Base-by-base conservation (phyloP, 805 yeast genomes). In the Ogataea paradorogensis region DNA sequence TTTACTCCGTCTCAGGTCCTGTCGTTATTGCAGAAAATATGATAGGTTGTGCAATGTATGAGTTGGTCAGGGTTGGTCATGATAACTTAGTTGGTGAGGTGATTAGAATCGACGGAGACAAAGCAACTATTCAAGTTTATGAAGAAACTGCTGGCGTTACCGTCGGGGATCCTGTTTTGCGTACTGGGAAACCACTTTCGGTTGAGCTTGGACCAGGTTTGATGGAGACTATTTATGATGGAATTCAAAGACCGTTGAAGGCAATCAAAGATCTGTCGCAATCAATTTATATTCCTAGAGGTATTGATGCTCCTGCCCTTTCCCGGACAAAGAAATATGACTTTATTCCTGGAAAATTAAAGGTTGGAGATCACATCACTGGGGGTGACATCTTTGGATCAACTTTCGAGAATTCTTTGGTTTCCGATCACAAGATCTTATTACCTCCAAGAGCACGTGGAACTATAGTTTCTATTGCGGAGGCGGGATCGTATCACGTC, bases 11-110 rank as follows among this genome's bases (percentile, higher is more conserved):
- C 35, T 90, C 98, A 15, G 99, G 99, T 59, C 98, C 99, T 20
- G 99, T 93, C 56, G 84, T 93, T 38, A 82, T 93, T 34, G 99
- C 99, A 35, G 98, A 93, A 69, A 84, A 93, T 72, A 89, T 93
- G 98, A 86, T 90, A 69, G 99, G 99, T 49, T 88, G 97, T 79
- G 97, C 98, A 57, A 93, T 93, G 99, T 91, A 93, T 76, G 99
- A 93, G 66, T 76, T 93, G 67, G 99, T 91, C 59, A 89, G 83
- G 66, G 99, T 93, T 51, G 98, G 99, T 55, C 98, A 93, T 66
- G 95, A 87, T 56, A 87, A 78, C 65, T 78, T 93, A 63, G 98
- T 93, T 33, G 99, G 99, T 65, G 99, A 93, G 70, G 97, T 93
- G 51, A 93, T 93, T 66, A 83, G 99, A 74, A 91, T 93, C 52